Evolutionary conservation across 345 rosid genomes (phyloP), one percentile per base, ranked within the genome.

Genomic region (Eucalyptus cloeziana): DNA sequence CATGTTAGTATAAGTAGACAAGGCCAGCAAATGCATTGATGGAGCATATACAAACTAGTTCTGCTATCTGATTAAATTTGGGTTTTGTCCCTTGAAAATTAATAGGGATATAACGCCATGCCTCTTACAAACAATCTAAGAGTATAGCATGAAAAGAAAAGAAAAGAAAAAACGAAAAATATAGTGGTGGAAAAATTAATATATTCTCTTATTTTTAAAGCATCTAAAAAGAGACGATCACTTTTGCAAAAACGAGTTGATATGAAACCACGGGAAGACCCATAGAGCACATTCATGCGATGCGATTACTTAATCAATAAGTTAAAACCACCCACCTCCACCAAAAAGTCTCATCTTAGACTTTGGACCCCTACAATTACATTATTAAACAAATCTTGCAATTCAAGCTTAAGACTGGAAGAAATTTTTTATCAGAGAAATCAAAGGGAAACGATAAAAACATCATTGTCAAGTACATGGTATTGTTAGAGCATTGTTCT

Each of bases 231-330:
- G 71, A 30, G 4, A 30, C 8, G 1, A 62, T 62, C 17, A 62
- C 16, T 62, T 62, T 4, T 13, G 9, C 16, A n/a, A 30, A 30
- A 62, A 62, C 2, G 8, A 30, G 2, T 17, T 2, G 0, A 1
- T 51, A 51, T 51, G 56, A 51, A 51, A 51, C 22, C 1, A 51
- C 1, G 21, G 4, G 8, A 51, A 2, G 4, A 17, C 2, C 22
- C 56, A 13, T 11, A 62, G 19, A 64, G 8, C 37, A 64, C 37
- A 64, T 64, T 64, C 37, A n/a, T 64, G 19, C 0, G 37, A n/a
- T 14, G 37, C 1, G 3, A 8, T 64, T 64, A 8, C 37, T n/a
- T 64, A n/a, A 64, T n/a, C 19, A 1, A 14, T n/a, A 64, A 64
- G 37, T n/a, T 31, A n/a, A 64, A n/a, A n/a, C 40, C 37, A n/a